Percentiles rank a stretch among this genome's conserved stretches.
Conservation (phyloP, 768 basidiomycete genomes). For the Lentinula guzmanii region DNA sequence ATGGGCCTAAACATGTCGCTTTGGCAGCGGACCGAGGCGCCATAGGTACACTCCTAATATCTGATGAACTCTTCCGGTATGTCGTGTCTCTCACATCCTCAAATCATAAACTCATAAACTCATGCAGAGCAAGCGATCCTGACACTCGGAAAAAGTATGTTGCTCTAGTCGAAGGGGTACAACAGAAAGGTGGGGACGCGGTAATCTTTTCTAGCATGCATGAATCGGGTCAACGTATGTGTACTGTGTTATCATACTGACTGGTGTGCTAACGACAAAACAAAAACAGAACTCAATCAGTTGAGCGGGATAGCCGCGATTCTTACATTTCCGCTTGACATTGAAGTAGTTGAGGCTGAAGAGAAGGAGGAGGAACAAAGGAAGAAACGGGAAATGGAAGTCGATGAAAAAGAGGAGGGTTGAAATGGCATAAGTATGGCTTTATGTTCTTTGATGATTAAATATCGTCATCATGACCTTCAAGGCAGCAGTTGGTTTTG, state of each 20-base stretch:
- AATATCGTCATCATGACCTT: too few species aligned
- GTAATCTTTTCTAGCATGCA: conserved; percentile 99
- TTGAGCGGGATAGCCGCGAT: conserved; percentile 94
- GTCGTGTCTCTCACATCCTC: conserved; percentile 10
- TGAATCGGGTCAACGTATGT: conserved; percentile 94
- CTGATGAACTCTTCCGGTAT: conserved; percentile 89
- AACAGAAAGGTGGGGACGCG: conserved; percentile 85
- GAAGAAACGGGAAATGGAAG: conserved; percentile 38
- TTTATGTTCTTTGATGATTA: too few species aligned
- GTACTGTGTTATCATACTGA: neutral
- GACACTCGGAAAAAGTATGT: conserved; percentile 79
- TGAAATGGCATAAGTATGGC: neutral
- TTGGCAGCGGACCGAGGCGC: conserved; percentile 92
- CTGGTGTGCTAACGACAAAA: conserved; percentile 4
- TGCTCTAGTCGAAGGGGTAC: conserved; percentile 80
- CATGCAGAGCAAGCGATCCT: conserved; percentile 71
- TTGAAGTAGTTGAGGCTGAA: conserved; percentile 93
- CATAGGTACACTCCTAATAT: conserved; percentile 89
- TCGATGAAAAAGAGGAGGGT: conserved; percentile 17
- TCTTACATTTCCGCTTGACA: conserved; percentile 89
- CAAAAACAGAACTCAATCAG: conserved; percentile 79
- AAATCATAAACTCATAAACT: neutral
- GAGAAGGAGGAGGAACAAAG: conserved; percentile 76
- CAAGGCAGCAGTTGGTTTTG: too few species aligned
- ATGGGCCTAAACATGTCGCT: conserved; percentile 90